Percentiles rank a stretch among this genome's conserved stretches.
phyloP scores from a whole-genome alignment of 208 protist species.

The Tritrichomonas musculus region DNA sequence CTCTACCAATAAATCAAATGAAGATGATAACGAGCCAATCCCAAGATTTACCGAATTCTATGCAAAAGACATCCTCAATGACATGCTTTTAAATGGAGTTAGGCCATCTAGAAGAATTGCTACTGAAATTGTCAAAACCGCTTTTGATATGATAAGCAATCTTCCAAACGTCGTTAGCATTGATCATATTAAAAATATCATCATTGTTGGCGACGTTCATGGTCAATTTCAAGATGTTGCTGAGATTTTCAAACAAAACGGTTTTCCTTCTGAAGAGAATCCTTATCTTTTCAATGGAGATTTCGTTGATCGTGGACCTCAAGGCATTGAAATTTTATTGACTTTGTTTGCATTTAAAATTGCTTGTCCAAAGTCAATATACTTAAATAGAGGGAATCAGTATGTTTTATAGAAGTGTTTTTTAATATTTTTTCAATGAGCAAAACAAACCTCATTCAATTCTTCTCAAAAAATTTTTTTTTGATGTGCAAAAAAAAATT shows the following conservation, averaged over 20 bases:
- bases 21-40: background rate
- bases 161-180: background rate
- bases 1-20: too few relatives aligned
- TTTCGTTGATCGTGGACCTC: constrained; percentile 19
- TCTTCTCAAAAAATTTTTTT: too few relatives aligned
- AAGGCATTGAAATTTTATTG: background rate
- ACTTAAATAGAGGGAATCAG: constrained; percentile 15
- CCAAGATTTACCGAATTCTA: background rate
- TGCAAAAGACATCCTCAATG: background rate
- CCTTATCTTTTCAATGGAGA: constrained; percentile 34
- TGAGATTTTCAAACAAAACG: constrained; percentile 4
- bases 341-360: background rate
- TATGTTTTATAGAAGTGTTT: too few relatives aligned
- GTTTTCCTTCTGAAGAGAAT: background rate
- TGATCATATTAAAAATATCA: background rate
- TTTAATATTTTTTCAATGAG: too few relatives aligned
- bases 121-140: background rate
- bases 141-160: background rate
- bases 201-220: background rate
- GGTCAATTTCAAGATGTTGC: constrained; percentile 17
- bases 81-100: background rate
- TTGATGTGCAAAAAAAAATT: too few relatives aligned
- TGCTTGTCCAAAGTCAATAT: background rate
- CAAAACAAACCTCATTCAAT: too few relatives aligned
- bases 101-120: background rate